Evolutionary conservation across 2,329 filamentous ascomycete species (phyloP).

Genomic region (Colletotrichum endophyticum): DNA sequence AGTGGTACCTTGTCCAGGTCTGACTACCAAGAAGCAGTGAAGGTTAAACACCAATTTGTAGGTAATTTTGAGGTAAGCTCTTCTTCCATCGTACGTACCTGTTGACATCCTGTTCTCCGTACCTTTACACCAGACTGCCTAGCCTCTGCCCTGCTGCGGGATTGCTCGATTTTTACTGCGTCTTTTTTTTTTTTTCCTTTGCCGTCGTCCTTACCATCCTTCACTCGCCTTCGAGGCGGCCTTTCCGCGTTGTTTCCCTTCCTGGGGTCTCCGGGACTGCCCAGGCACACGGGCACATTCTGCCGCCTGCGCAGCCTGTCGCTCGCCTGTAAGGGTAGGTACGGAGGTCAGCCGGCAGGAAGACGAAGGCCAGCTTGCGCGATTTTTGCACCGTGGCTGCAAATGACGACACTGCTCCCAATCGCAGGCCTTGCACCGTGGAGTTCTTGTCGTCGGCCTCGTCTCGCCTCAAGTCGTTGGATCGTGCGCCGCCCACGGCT

Average conservation of each 20-base stretch:
- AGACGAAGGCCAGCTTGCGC: slow-evolving; percentile 2
- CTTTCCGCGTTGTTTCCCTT: slow-evolving; percentile 12
- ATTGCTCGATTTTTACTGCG: background rate
- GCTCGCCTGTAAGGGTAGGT: background rate
- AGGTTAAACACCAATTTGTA: slow-evolving; percentile 10
- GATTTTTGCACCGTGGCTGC: slow-evolving; percentile 15
- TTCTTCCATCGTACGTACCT: slow-evolving; percentile 6
- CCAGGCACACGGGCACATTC: background rate
- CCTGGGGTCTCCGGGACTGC: slow-evolving; percentile 6
- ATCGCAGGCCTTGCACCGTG: background rate
- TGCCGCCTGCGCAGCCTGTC: background rate
- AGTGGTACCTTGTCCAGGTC: slow-evolving; percentile 5
- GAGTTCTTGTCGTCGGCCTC: background rate
- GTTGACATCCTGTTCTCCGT: background rate
- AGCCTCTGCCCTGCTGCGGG: background rate
- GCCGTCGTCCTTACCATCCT: background rate
- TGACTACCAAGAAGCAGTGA: background rate
- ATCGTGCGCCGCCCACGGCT: background rate
- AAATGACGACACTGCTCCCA: slow-evolving; percentile 14
- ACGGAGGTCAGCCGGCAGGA: background rate
- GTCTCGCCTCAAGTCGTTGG: background rate
- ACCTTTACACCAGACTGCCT: background rate
- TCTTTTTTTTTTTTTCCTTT: background rate
- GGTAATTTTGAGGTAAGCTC: slow-evolving; percentile 19
- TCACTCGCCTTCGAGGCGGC: background rate